Evolutionary conservation across 2,329 filamentous ascomycete species (phyloP).

Genomic region (Capronia coronata): DNA sequence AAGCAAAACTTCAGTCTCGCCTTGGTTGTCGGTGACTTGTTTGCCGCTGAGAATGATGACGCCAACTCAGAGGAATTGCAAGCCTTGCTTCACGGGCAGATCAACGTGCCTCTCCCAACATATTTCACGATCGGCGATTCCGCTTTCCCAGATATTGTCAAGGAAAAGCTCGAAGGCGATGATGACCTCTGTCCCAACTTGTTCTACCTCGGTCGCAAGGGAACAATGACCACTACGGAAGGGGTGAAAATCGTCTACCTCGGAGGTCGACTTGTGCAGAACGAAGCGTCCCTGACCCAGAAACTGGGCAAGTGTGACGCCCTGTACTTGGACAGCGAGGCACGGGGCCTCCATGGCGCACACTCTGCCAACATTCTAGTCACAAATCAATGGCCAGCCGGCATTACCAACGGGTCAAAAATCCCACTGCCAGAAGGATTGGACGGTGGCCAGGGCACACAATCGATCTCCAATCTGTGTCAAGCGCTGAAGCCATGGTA

Average conservation of each 20-base stretch:
- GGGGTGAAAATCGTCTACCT: constrained; percentile 82
- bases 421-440: constrained; percentile 50
- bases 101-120: constrained; percentile 70
- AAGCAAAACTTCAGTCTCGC: constrained; percentile 88
- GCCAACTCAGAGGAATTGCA: constrained; percentile 49
- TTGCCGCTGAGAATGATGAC: constrained; percentile 46
- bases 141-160: constrained; percentile 63
- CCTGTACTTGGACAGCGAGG: constrained; percentile 70
- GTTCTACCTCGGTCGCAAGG: constrained; percentile 80
- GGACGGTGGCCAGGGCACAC: constrained; percentile 48
- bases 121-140: constrained; percentile 80
- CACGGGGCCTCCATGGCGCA: constrained; percentile 66
- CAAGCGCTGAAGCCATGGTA: constrained; percentile 80
- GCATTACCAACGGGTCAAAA: constrained; percentile 63
- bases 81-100: constrained; percentile 63
- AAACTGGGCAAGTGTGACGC: constrained; percentile 70
- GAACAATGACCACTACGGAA: constrained; percentile 80
- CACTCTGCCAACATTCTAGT: constrained; percentile 79
- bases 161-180: constrained; percentile 66
- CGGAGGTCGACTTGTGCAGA: constrained; percentile 59
- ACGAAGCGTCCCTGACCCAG: constrained; percentile 54
- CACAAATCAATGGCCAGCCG: constrained; percentile 77
- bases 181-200: constrained; percentile 82
- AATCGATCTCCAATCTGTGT: constrained; percentile 71
- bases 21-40: constrained; percentile 77